A percentile compares a stretch with the other conserved stretches of the same genome.
Evolutionary conservation across 805 yeast species (phyloP).

Genomic region (Ogataea ganodermae): DNA sequence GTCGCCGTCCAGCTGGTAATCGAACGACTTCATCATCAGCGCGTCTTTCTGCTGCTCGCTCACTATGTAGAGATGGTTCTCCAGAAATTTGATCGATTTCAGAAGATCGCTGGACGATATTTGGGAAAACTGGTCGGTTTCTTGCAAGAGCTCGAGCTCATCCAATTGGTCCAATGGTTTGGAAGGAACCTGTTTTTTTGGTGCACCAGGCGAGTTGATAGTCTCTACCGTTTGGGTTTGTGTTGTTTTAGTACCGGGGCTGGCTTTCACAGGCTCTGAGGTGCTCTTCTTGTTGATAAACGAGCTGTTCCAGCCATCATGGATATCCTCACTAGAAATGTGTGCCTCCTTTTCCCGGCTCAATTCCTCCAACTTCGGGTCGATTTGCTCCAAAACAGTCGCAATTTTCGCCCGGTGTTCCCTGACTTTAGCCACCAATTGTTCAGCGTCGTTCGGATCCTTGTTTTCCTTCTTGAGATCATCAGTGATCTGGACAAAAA

Average conservation of each 20-base stretch:
- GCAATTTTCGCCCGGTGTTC: constrained; percentile 74
- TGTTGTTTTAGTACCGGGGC: constrained; percentile 10
- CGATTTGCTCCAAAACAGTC: constrained; percentile 62
- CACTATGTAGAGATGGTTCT: constrained; percentile 65
- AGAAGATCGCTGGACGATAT: constrained; percentile 51
- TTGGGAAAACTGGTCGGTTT: constrained; percentile 64
- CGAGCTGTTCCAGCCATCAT: constrained; percentile 88
- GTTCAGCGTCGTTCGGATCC: constrained; percentile 43
- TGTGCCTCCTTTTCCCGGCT: constrained; percentile 69
- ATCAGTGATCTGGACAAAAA: constrained; percentile 71
- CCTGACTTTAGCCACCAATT: constrained; percentile 43
- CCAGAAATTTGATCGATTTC: constrained; percentile 54
- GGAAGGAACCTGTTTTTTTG: constrained; percentile 28
- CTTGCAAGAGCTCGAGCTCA: constrained; percentile 58
- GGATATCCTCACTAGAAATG: constrained; percentile 88
- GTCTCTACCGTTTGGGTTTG: constrained; percentile 29
- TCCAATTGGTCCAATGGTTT: constrained; percentile 41
- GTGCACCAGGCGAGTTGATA: constrained; percentile 30
- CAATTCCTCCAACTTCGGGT: constrained; percentile 64
- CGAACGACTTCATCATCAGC: constrained; percentile 89
- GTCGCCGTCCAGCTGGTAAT: constrained; percentile 68
- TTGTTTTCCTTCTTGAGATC: constrained; percentile 55
- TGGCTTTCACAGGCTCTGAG: constrained; percentile 26
- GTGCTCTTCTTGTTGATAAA: constrained; percentile 58
- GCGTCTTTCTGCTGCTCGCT: constrained; percentile 88